Evolutionary conservation across 164 flowering plant genomes (phyloP).

Genomic region (Litsea cubeba): DNA sequence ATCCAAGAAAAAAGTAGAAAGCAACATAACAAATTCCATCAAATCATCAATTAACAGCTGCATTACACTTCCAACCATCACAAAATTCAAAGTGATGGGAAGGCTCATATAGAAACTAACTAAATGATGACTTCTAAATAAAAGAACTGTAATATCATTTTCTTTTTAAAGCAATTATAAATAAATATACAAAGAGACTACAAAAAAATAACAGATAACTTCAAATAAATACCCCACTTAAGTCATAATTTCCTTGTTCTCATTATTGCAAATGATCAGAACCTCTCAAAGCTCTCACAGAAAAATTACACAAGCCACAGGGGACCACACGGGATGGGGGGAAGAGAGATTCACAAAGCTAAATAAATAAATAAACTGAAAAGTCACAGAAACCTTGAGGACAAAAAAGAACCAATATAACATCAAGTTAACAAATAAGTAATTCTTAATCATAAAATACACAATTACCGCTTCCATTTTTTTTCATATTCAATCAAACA

Average conservation of each 20-base stretch:
- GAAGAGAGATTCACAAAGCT: not conserved
- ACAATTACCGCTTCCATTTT: not conserved
- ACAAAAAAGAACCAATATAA: not conserved
- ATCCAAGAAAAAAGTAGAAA: not conserved
- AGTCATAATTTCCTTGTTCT: not conserved
- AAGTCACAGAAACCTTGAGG: not conserved
- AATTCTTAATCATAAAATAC: too few relatives aligned
- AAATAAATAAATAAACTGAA: not conserved
- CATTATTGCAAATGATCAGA: not conserved
- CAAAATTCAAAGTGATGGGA: not conserved
- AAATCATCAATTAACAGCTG: not conserved
- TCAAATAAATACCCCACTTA: not conserved
- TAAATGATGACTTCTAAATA: not conserved
- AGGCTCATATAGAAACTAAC: not conserved
- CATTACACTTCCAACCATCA: not conserved
- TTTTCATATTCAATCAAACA: not conserved
- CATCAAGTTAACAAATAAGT: too few relatives aligned
- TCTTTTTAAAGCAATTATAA: too few relatives aligned
- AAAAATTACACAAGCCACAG: too few relatives aligned
- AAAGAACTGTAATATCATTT: not conserved
- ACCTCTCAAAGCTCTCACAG: too few relatives aligned
- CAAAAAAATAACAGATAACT: not conserved
- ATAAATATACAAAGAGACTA: too few relatives aligned
- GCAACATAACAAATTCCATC: not conserved
- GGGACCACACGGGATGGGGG: too few relatives aligned